phyloP scores from a whole-genome alignment of 495 filamentous ascomycete genomes.

The Penicillium roqueforti region DNA sequence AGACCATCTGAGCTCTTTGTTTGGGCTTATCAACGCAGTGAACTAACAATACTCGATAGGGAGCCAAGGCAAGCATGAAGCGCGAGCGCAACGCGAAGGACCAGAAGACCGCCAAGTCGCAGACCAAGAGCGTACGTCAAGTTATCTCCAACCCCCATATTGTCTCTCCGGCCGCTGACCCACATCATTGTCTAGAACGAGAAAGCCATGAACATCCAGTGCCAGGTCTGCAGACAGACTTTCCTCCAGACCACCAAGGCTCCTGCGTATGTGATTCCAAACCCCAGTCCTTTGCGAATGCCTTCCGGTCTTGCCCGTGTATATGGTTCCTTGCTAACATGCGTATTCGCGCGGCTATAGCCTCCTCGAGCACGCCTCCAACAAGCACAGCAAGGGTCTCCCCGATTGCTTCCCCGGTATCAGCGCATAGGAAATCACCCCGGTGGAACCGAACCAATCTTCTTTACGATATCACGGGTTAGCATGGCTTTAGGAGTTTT shows the following conservation, averaged over 20 bases:
- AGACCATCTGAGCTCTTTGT: not conserved
- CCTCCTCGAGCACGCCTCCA: slow-evolving; percentile 28
- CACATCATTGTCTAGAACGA: slow-evolving; percentile 19
- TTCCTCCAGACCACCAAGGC: slow-evolving; percentile 31
- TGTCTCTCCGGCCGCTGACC: not conserved
- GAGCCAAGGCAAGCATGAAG: slow-evolving; percentile 28
- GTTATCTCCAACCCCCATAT: not conserved
- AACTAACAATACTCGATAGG: slow-evolving; percentile 21
- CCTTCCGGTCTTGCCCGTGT: not conserved
- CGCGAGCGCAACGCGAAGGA: slow-evolving; percentile 25
- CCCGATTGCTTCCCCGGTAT: slow-evolving; percentile 27
- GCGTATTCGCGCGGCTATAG: slow-evolving; percentile 1
- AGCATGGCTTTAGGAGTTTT: slow-evolving; percentile 16
- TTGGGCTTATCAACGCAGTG: not conserved
- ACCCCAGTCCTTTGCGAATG: not conserved
- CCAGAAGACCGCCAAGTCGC: slow-evolving; percentile 23
- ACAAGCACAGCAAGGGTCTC: slow-evolving; percentile 29
- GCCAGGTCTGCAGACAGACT: slow-evolving; percentile 26
- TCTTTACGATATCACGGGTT: slow-evolving; percentile 12
- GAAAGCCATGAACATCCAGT: slow-evolving; percentile 28
- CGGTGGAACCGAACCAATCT: not conserved
- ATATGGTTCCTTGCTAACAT: slow-evolving; percentile 7
- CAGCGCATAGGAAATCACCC: slow-evolving; percentile 4
- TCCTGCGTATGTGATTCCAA: slow-evolving; percentile 22
- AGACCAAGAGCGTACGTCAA: slow-evolving; percentile 23